These are phyloP conservation scores for Sarocladium strictum DNA, from an alignment of 2,329 filamentous ascomycete species.

Conservation along the genomic window DNA sequence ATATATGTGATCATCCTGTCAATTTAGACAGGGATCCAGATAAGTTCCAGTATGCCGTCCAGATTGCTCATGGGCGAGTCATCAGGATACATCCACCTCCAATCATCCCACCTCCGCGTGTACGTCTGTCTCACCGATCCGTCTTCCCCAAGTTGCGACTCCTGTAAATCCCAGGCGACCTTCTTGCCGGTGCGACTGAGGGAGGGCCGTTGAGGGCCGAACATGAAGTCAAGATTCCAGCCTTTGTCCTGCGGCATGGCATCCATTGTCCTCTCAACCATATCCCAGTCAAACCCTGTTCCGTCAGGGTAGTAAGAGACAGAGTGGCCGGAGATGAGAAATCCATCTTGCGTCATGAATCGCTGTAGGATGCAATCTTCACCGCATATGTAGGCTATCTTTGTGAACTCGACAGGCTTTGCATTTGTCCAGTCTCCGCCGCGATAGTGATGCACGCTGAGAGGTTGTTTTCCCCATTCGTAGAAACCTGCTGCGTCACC, in stretches of 20 bases:
- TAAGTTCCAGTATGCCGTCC: constrained; percentile 51
- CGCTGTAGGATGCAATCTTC: constrained; percentile 55
- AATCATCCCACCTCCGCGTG: constrained; percentile 45
- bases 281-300: constrained; percentile 41
- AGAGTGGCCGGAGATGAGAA: constrained; percentile 54
- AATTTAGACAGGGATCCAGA: constrained; percentile 41
- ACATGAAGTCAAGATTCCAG: constrained; percentile 45
- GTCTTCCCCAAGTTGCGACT: constrained; percentile 40
- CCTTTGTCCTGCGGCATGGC: constrained; percentile 41
- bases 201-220: constrained; percentile 42
- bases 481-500: constrained; percentile 59
- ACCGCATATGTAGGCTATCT: constrained; percentile 53
- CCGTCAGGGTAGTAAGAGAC: constrained; percentile 50
- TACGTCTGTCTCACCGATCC: constrained; percentile 48
- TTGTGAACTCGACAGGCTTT: constrained; percentile 49
- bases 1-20: no score
- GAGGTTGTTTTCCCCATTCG: constrained; percentile 53
- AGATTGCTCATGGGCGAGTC: constrained; percentile 43
- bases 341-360: constrained; percentile 48
- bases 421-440: constrained; percentile 51
- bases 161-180: constrained; percentile 48
- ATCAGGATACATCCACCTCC: constrained; percentile 43
- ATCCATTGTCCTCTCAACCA: constrained; percentile 47
- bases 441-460: constrained; percentile 60
- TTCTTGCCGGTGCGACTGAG: constrained; percentile 44